Conservation (phyloP, 352 stramenopile species). For the Paralagenidium karlingii region DNA sequence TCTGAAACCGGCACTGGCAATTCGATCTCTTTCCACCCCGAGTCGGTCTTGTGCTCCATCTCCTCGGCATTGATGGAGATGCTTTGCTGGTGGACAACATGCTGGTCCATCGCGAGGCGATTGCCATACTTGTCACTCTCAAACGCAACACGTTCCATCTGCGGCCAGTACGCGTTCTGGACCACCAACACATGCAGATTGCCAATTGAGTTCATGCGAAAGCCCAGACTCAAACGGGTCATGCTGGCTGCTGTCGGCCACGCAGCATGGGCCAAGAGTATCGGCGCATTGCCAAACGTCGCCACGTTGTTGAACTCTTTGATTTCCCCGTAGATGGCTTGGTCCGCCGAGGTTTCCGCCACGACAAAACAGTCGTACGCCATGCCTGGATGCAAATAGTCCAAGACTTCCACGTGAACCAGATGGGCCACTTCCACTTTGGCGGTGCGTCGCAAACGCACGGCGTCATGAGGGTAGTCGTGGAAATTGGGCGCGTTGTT, state of each 20-base stretch:
- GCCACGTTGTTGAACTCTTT: conserved; percentile 23
- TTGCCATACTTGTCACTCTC: conserved; percentile 51
- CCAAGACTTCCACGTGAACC: conserved; percentile 36
- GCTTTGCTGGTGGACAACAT: conserved; percentile 23
- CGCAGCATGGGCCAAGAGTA: conserved; percentile 46
- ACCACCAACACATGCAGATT: conserved; percentile 51
- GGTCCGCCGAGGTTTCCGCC: conserved; percentile 28
- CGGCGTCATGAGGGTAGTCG: conserved; percentile 46
- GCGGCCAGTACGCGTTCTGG: conserved; percentile 17
- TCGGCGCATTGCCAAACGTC: conserved; percentile 49
- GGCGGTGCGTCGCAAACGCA: conserved; percentile 28
- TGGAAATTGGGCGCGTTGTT: conserved; percentile 19
- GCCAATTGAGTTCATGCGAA: conserved; percentile 39
- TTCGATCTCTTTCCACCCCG: conserved; percentile 36
- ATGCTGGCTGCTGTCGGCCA: conserved; percentile 40
- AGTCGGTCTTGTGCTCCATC: background rate
- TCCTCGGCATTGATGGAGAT: conserved; percentile 11
- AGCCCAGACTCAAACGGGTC: conserved; percentile 37
- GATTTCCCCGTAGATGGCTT: conserved; percentile 51
- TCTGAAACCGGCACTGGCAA: conserved; percentile 37
- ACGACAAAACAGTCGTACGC: conserved; percentile 50
- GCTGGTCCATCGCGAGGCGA: conserved; percentile 37
- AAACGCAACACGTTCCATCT: conserved; percentile 18
- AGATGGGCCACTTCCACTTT: conserved; percentile 11
- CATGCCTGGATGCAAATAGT: conserved; percentile 45